phyloP scores from a whole-genome alignment of 306 rosid genomes.

The Abrus precatorius region DNA sequence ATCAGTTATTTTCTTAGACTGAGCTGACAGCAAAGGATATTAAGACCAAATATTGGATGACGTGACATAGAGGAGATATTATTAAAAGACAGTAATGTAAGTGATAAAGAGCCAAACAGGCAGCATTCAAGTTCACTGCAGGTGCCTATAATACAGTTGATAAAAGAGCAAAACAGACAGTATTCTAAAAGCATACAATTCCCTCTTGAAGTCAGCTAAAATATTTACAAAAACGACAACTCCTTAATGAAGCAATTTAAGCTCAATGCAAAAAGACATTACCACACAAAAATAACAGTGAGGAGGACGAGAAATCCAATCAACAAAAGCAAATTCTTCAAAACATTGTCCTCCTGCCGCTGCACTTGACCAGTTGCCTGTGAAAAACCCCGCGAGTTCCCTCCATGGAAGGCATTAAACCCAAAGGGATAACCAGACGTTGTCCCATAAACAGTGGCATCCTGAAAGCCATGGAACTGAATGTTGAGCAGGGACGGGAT shows the following conservation, averaged over 20 bases:
- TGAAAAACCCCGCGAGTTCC: slow-evolving; percentile 61
- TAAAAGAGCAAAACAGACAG: slow-evolving; percentile 23
- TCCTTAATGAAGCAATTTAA: slow-evolving; percentile 10
- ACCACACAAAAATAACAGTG: slow-evolving; percentile 79
- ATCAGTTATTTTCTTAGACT: background rate
- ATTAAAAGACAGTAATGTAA: background rate
- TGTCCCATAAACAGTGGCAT: slow-evolving; percentile 90
- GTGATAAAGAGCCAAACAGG: background rate
- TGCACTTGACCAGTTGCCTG: slow-evolving; percentile 65
- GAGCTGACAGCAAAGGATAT: background rate
- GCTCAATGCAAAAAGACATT: slow-evolving; percentile 17
- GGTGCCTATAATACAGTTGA: slow-evolving; percentile 47
- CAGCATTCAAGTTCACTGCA: slow-evolving; percentile 38
- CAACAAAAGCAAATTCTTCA: slow-evolving; percentile 83
- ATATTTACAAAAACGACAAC: slow-evolving; percentile 57
- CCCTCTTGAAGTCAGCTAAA: slow-evolving; percentile 48
- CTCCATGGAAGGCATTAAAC: slow-evolving; percentile 75
- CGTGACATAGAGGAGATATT: background rate
- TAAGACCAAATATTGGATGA: slow-evolving; percentile 2
- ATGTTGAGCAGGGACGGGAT: slow-evolving; percentile 81
- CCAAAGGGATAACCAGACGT: slow-evolving; percentile 82
- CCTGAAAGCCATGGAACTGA: slow-evolving; percentile 84
- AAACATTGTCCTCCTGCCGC: slow-evolving; percentile 71
- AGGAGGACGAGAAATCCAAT: slow-evolving; percentile 76
- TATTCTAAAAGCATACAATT: slow-evolving; percentile 38